A percentile compares a stretch with the other conserved stretches of the same genome.
Conservation (phyloP, 306 rosid species). For the Pyrus communis region DNA sequence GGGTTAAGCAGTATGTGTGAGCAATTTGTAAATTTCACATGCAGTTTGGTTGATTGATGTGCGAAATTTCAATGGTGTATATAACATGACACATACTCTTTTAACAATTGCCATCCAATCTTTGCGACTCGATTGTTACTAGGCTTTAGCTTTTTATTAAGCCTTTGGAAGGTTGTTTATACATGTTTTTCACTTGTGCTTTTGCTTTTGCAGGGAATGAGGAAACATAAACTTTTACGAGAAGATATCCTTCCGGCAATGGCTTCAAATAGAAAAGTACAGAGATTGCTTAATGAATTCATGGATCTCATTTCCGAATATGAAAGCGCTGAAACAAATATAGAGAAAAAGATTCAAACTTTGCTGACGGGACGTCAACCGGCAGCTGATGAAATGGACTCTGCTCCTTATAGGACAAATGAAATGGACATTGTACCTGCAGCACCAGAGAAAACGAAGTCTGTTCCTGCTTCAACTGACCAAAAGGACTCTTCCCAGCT, state of each 20-base stretch:
- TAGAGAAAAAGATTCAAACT: conserved; percentile 25
- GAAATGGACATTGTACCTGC: conserved; percentile 12
- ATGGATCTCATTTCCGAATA: conserved; percentile 85
- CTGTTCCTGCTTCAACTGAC: conserved; percentile 3
- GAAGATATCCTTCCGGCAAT: conserved; percentile 96
- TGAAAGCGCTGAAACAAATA: conserved; percentile 38
- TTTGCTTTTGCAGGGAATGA: conserved; percentile 66
- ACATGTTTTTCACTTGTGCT: neutral
- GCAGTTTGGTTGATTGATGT: neutral
- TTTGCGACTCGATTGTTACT: neutral
- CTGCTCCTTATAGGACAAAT: conserved; percentile 13
- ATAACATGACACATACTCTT: neutral
- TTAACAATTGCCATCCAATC: neutral
- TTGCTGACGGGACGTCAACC: conserved; percentile 23
- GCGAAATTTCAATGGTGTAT: neutral
- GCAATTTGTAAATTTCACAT: neutral
- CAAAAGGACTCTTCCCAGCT: conserved; percentile 15
- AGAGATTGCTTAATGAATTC: conserved; percentile 89
- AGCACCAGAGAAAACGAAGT: conserved; percentile 12
- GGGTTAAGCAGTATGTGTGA: neutral
- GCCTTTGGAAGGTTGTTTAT: neutral
- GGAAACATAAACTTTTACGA: conserved; percentile 78
- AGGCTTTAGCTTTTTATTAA: neutral
- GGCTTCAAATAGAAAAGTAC: conserved; percentile 96
- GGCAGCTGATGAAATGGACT: conserved; percentile 21